A percentile compares a stretch with the other conserved stretches of the same genome.
Evolutionary conservation across 2,329 filamentous ascomycete species (phyloP).

Genomic region (Fusarium citri): DNA sequence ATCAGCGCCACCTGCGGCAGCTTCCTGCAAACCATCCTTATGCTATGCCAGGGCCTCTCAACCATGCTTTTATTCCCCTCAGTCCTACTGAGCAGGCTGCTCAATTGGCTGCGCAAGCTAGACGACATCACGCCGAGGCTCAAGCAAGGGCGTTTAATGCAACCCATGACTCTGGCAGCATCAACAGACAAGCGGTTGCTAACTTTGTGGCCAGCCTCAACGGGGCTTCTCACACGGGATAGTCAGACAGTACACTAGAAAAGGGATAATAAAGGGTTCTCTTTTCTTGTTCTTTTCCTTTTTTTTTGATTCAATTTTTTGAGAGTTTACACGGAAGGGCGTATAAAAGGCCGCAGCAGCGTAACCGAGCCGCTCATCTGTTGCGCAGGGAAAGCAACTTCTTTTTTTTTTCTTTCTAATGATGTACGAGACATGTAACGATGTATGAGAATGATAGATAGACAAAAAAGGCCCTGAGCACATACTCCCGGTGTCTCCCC

Average conservation of each 20-base stretch:
- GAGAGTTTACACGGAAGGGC: neutral
- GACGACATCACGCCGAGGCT: neutral
- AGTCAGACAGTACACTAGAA: neutral
- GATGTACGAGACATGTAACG: conserved; percentile 4
- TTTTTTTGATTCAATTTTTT: neutral
- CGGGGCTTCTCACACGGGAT: neutral
- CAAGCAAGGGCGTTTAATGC: neutral
- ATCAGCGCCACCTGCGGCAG: neutral
- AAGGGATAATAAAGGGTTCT: neutral
- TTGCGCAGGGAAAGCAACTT: neutral
- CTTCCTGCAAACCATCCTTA: conserved; percentile 1
- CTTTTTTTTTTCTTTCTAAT: neutral
- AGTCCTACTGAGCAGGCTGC: neutral
- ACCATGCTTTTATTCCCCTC: neutral
- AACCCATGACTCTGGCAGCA: neutral
- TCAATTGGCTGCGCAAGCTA: neutral
- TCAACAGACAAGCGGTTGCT: neutral
- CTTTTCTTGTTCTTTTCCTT: neutral
- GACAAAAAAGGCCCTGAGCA: neutral
- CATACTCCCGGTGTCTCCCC: neutral
- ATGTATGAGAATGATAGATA: conserved; percentile 5
- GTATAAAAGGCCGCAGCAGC: neutral
- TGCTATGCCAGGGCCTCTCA: neutral
- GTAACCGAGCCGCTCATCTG: neutral
- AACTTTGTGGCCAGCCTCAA: neutral